Percentiles rank a stretch among this genome's conserved stretches.
These are phyloP conservation scores for Setaria viridis DNA, from an alignment of 202 grass and related monocot genomes.

Conservation along the genomic window DNA sequence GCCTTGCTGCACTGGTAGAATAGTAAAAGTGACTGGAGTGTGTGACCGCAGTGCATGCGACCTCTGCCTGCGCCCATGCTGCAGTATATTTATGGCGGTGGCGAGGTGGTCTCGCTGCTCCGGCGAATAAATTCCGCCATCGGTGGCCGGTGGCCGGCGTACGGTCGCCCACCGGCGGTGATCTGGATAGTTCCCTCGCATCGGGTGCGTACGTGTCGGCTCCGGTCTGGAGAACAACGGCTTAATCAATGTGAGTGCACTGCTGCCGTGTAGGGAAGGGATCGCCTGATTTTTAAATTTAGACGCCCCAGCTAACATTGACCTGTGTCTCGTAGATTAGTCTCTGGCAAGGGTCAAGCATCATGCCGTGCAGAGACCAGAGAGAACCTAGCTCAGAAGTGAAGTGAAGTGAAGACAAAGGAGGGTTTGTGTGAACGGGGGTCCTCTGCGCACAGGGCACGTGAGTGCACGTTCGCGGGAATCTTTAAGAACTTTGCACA, in stretches of 20 bases:
- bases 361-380: neutral
- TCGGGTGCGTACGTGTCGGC: conserved; percentile 31
- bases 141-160: conserved; percentile 41
- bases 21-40: conserved; percentile 28
- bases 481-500: neutral
- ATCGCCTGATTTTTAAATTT: neutral
- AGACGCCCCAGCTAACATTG: neutral
- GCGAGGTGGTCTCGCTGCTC: conserved; percentile 39
- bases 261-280: neutral
- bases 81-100: conserved; percentile 34
- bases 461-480: conserved; percentile 30
- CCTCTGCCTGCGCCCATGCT: conserved; percentile 1
- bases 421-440: conserved; percentile 23
- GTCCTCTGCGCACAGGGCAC: conserved; percentile 9
- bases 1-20: neutral
- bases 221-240: neutral
- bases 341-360: conserved; percentile 27
- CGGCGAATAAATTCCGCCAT: conserved; percentile 44
- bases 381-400: neutral
- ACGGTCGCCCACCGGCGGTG: conserved; percentile 24
- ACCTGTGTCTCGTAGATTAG: neutral
- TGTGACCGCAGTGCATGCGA: neutral
- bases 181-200: conserved; percentile 29
- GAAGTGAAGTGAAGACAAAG: neutral
- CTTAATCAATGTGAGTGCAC: neutral